phyloP scores from a whole-genome alignment of 176 grass and related monocot species.

The Ensete glaucum region DNA sequence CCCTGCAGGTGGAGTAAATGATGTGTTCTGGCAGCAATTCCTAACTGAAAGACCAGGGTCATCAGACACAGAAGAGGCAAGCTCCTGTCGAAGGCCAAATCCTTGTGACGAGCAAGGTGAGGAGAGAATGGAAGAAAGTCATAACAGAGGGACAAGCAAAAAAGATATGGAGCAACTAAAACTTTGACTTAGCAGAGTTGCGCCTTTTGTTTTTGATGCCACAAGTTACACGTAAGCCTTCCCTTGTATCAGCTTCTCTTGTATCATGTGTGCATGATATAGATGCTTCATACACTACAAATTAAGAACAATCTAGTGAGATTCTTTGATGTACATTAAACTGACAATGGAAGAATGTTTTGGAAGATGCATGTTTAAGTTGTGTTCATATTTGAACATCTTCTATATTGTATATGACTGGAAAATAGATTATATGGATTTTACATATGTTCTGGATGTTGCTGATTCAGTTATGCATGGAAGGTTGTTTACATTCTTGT shows the following conservation, averaged over 20 bases:
- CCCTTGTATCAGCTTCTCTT: neutral
- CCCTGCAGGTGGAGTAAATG: neutral
- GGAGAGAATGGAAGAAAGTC: neutral
- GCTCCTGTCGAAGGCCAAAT: neutral
- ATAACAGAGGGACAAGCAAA: neutral
- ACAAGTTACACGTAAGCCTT: neutral
- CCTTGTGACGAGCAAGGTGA: neutral
- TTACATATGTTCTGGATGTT: neutral
- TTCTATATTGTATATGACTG: neutral
- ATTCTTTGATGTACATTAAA: neutral
- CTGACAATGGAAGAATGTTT: neutral
- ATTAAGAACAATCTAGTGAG: neutral
- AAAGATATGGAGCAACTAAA: constrained; percentile 6
- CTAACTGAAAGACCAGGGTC: constrained; percentile 13
- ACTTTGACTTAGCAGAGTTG: constrained; percentile 2
- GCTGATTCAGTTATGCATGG: neutral
- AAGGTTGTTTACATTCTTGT: neutral
- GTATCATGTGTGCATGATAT: neutral
- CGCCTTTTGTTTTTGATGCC: neutral
- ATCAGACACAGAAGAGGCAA: neutral
- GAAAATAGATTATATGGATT: neutral
- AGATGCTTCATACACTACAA: neutral
- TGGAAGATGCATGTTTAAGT: neutral
- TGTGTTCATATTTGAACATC: neutral
- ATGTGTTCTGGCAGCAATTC: constrained; percentile 14